Conservation (phyloP, 805 yeast species). For the Monosporozyma unispora region DNA sequence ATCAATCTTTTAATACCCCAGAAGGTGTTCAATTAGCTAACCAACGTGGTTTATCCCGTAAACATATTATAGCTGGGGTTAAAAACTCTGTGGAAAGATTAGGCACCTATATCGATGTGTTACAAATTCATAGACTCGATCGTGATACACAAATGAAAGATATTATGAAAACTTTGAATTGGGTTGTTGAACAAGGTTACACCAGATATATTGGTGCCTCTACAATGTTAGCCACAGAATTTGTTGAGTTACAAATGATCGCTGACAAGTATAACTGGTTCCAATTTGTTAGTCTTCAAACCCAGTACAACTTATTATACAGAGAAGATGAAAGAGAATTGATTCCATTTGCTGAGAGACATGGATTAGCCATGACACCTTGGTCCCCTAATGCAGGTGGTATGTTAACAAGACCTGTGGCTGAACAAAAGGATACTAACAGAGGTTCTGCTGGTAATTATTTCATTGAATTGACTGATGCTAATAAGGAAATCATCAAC, state of each 20-base stretch:
- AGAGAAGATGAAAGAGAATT: conserved; percentile 61
- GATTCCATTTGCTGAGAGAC: conserved; percentile 43
- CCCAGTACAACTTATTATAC: conserved; percentile 43
- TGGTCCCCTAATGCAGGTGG: conserved; percentile 56
- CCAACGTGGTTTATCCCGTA: conserved; percentile 36
- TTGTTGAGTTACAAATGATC: conserved; percentile 41
- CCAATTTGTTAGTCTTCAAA: conserved; percentile 52
- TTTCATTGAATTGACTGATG: not conserved
- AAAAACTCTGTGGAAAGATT: conserved; percentile 35
- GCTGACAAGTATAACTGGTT: conserved; percentile 36
- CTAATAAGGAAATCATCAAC: not conserved
- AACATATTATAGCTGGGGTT: conserved; percentile 40
- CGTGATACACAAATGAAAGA: conserved; percentile 40
- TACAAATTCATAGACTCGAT: conserved; percentile 52
- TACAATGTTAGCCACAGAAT: conserved; percentile 45
- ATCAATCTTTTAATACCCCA: not conserved
- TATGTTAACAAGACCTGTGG: conserved; percentile 39
- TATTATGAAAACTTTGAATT: conserved; percentile 48
- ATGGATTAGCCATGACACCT: conserved; percentile 45
- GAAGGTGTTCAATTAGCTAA: conserved; percentile 22
- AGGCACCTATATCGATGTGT: conserved; percentile 46
- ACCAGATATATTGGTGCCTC: conserved; percentile 53
- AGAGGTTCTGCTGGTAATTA: not conserved
- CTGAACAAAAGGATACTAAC: not conserved
- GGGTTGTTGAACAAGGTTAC: conserved; percentile 37